Evolutionary conservation across 2,329 filamentous ascomycete genomes (phyloP).

Genomic region (Xylariaceae sp.): DNA sequence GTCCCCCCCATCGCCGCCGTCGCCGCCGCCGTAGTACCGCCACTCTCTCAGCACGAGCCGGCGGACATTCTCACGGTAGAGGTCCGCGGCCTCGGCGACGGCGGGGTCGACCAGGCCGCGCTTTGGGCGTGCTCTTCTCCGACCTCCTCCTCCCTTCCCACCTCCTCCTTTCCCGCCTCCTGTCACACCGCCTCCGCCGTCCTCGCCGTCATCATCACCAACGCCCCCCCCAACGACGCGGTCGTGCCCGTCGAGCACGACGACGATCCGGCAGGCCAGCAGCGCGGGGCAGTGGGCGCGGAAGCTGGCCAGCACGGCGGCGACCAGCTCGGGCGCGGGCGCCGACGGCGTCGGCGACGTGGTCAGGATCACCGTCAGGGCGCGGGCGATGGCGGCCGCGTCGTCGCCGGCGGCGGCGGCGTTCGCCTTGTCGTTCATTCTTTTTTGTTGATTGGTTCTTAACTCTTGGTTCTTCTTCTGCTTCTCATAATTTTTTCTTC

Average conservation of each 20-base stretch:
- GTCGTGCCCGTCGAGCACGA: conserved; percentile 47
- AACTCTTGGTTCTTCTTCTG: too few species aligned
- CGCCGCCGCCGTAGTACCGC: conserved; percentile 1
- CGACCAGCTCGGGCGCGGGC: conserved; percentile 44
- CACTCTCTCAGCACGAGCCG: conserved; percentile 29
- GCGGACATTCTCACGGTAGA: conserved; percentile 42
- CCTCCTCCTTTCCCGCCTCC: too few species aligned
- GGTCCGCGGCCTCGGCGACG: conserved; percentile 31
- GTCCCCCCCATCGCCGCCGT: background rate
- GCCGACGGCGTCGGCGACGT: conserved; percentile 49
- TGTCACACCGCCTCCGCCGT: too few species aligned
- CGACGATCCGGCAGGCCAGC: conserved; percentile 35
- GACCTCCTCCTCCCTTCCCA: too few species aligned
- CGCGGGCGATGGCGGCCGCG: too few species aligned
- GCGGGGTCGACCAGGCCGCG: conserved; percentile 44
- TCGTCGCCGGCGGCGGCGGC: too few species aligned
- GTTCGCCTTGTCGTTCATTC: too few species aligned
- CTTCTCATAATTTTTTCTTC: too few species aligned
- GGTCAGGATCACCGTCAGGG: conserved; percentile 43
- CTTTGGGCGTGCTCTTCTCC: conserved; percentile 34
- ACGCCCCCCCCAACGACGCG: conserved; percentile 31
- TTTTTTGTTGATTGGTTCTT: too few species aligned
- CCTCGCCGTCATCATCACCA: too few species aligned
- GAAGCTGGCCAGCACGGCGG: conserved; percentile 38
- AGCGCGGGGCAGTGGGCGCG: conserved; percentile 32